Evolutionary conservation across 1,284 basidiomycete species (phyloP).

Genomic region (Phellopilus nigrolimitatus): DNA sequence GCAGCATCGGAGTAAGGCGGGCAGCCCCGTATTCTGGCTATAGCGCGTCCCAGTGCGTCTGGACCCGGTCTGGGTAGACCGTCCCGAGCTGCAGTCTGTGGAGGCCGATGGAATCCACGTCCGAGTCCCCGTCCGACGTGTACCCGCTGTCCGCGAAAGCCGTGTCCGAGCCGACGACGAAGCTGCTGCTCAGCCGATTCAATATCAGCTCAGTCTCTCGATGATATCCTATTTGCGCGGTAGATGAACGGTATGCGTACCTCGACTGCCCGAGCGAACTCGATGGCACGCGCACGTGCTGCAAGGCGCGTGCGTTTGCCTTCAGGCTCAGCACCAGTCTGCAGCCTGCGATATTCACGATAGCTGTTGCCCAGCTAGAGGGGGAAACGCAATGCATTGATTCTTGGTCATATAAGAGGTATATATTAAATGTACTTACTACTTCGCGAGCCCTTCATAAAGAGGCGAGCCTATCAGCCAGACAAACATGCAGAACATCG

Average conservation of each 20-base stretch:
- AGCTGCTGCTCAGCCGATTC: constrained; percentile 12
- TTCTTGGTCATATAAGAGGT: neutral
- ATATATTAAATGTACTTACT: constrained; percentile 15
- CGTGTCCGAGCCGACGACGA: constrained; percentile 10
- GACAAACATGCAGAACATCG: constrained; percentile 19
- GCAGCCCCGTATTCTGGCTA: neutral
- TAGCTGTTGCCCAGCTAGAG: constrained; percentile 17
- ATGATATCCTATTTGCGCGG: too few species aligned
- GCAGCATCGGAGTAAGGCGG: too few species aligned
- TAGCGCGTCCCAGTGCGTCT: constrained; percentile 16
- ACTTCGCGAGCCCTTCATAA: constrained; percentile 17
- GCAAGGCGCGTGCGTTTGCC: constrained; percentile 16
- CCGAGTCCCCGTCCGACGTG: neutral
- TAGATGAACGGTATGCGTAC: too few species aligned
- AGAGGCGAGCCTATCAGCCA: constrained; percentile 13
- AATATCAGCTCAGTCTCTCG: too few species aligned
- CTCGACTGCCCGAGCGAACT: constrained; percentile 14
- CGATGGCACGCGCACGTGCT: neutral
- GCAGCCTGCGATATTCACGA: constrained; percentile 19
- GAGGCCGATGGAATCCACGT: constrained; percentile 2
- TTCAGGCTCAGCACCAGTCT: constrained; percentile 19
- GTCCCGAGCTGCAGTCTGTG: constrained; percentile 13
- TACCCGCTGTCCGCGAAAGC: constrained; percentile 6
- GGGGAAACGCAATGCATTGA: neutral
- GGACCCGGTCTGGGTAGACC: constrained; percentile 7